A percentile compares a stretch with the other conserved stretches of the same genome.
phyloP scores from a whole-genome alignment of 495 filamentous ascomycete genomes.

The Penicillium arizonense region DNA sequence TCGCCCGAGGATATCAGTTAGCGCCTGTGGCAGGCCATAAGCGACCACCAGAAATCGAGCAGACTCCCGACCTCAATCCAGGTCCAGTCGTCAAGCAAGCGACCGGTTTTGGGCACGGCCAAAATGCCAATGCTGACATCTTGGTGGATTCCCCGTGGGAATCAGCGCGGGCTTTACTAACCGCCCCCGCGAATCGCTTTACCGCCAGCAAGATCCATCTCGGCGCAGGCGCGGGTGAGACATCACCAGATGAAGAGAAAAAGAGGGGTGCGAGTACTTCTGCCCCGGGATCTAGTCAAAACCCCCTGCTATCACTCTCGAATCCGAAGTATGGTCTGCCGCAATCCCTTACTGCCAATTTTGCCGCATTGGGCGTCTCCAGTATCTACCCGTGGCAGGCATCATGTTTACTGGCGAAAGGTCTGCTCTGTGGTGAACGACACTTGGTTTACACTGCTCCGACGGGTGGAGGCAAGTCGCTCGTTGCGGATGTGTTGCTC shows the following conservation, averaged over 20 bases:
- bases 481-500: conserved; percentile 75
- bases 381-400: conserved; percentile 82
- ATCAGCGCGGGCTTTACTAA: conserved; percentile 23
- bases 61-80: background rate
- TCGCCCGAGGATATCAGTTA: conserved; percentile 39
- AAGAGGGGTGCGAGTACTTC: conserved; percentile 27
- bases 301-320: conserved; percentile 60
- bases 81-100: conserved; percentile 1
- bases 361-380: conserved; percentile 60
- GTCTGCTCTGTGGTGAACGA: conserved; percentile 61
- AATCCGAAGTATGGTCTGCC: conserved; percentile 67
- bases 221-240: conserved; percentile 16
- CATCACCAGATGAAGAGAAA: conserved; percentile 45
- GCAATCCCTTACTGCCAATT: conserved; percentile 58
- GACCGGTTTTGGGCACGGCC: background rate
- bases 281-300: conserved; percentile 49
- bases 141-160: conserved; percentile 24
- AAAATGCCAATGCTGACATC: conserved; percentile 13
- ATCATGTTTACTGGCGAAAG: conserved; percentile 69
- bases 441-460: conserved; percentile 85
- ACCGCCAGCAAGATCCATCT: conserved; percentile 38
- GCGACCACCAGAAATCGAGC: conserved; percentile 19
- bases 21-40: conserved; percentile 43
- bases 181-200: conserved; percentile 29
- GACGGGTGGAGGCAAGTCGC: conserved; percentile 78